These are phyloP conservation scores for Pholiota conissans DNA, from an alignment of 768 basidiomycete genomes.

Conservation along the genomic window DNA sequence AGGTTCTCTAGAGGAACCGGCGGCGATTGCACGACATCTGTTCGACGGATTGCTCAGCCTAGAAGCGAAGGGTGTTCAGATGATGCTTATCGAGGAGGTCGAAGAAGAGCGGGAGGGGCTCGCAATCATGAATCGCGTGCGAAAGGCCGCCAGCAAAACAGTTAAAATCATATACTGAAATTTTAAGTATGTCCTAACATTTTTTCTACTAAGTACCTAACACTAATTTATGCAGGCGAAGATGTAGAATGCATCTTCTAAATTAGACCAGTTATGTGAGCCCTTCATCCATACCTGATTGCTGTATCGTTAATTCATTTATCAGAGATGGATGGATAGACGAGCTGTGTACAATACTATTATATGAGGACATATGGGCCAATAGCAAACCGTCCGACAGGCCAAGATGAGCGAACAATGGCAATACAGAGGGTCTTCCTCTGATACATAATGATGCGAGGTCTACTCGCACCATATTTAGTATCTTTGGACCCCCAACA, in stretches of 20 bases:
- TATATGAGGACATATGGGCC: too few species aligned
- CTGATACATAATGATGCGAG: too few species aligned
- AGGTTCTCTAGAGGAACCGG: conserved; percentile 54
- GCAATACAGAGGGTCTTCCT: too few species aligned
- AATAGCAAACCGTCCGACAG: too few species aligned
- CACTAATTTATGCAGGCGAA: too few species aligned
- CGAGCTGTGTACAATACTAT: too few species aligned
- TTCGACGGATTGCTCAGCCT: conserved; percentile 87
- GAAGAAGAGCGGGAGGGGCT: conserved; percentile 80
- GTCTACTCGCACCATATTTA: too few species aligned
- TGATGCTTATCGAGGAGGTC: conserved; percentile 86
- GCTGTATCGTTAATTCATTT: background rate
- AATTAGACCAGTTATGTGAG: background rate
- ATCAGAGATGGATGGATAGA: background rate
- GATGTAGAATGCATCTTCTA: background rate
- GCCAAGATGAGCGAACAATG: too few species aligned
- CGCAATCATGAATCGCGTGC: conserved; percentile 92
- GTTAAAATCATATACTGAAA: conserved; percentile 31
- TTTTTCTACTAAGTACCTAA: too few species aligned
- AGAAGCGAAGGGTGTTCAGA: conserved; percentile 72
- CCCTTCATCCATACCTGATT: background rate
- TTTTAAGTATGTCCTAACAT: too few species aligned
- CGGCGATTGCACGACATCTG: conserved; percentile 73
- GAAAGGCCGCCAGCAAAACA: conserved; percentile 79
- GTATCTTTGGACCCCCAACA: too few species aligned